Evolutionary conservation across 73 alveolate species (phyloP), one percentile per base, ranked within the genome.

Genomic region (Blepharisma japonicum): DNA sequence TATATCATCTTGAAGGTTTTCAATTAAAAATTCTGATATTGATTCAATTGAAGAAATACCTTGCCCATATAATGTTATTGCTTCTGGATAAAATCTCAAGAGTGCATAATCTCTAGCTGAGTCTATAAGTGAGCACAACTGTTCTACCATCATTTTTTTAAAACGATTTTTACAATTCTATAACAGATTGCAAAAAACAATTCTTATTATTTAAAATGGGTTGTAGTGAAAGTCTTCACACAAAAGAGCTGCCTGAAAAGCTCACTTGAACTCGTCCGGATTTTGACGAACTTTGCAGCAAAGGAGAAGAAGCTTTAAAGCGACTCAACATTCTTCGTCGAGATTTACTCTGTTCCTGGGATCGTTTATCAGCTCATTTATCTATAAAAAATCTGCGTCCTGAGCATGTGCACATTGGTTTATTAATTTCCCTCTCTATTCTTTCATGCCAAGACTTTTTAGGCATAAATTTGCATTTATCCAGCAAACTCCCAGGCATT

Each of bases 201-300:
- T 14, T 51, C 21, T 1, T 14, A 51, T 7, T 51, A 14, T 14
- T 51, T 51, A 51, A 51, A 14, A 61, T 61, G 74, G 74, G 74
- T 5, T 61, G 74, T 5, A 9, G 47, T 2, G 14, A n/a, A 61
- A 61, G 74, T 39, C 14, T 39, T 9, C 14, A 14, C 14, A 14
- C 74, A 14, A n/a, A 61, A n/a, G 74, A 61, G 23, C 74, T 61
- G 38, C 74, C 74, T 18, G 74, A 61, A 61, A 61, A 61, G 46
- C 74, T 61, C 0, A 61, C 14, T 25, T 61, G 74, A 39, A 61
- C 74, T 39, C 74, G 74, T 2, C 74, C 74, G 0, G 74, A 61
- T 25, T 61, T 61, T 39, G 74, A 61, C 74, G 74, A 61, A 25
- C 74, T 61, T 61, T 61, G 74, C 47, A 14, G 47, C 2, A 61